Evolutionary conservation across 768 basidiomycete genomes (phyloP), one percentile per base, ranked within the genome.

Genomic region (Lentinula detonsa): DNA sequence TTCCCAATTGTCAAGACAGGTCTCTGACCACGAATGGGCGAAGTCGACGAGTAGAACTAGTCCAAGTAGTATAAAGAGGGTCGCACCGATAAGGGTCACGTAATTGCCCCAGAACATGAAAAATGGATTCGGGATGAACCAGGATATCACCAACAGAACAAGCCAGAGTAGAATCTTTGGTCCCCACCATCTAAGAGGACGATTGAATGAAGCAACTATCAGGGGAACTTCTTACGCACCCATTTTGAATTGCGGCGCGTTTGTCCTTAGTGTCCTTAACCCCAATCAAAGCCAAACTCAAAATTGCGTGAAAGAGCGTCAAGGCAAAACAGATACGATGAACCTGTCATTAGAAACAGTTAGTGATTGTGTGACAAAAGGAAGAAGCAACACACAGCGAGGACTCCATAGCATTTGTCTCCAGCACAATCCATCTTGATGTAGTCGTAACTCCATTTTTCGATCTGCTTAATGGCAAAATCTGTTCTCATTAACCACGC

Each of bases 61-160:
- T 51, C 97, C 97, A 64, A 99, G 88, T 37, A 98, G 86, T 71
- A 99, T 98, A 78, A 99, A 99, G 62, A 95, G 71, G 5, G 90
- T 93, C 0, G 96, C 93, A 40, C 97, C 97, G 59, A 98, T 85
- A 46, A 97, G 82, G 23, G 95, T 84, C 63, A 93, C 75, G 68
- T 97, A 96, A 66, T 95, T 94, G 37, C 95, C 95, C 90, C 94
- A 98, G 72, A 97, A 92, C 76, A 98, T 95, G 78, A 98, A 98
- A 84, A 87, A 86, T 35, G 18, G 42, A 72, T 98, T 98, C 0
- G 96, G 97, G 68, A 98, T 96, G 73, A 95, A 88, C 81, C 98
- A 99, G 1, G 91, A 88, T 23, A 90, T 73, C 63, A 81, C 81
- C 51, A 94, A 78, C 61, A 99, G 83, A 63, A 93, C 67, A 39